Evolutionary conservation across 2,329 filamentous ascomycete genomes (phyloP), one percentile per base, ranked within the genome.

Genomic region (Sporothrix inflata): DNA sequence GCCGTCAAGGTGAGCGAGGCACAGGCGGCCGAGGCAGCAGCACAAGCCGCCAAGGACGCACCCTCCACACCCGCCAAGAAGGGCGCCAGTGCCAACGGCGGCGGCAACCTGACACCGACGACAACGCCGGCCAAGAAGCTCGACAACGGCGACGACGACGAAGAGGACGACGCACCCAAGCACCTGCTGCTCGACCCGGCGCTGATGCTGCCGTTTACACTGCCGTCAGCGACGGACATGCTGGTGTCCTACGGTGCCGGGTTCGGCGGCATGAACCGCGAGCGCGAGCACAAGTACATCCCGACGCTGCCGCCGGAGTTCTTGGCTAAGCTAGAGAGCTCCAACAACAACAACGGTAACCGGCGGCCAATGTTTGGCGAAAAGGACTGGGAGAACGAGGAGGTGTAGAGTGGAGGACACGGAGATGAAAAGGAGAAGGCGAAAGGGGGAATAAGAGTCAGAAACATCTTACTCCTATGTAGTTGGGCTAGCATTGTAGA

Each of bases 191-290:
- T 98, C 70, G 94, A 98, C 78, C 94, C 95, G 3, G 92, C 94
- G 2, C 85, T 97, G 73, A 97, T 98, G 87, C 87, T 99, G 34
- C 96, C 96, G 0, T 99, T 99, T 80, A 92, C 92, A n/a, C 85
- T 99, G 38, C 96, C 96, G 1, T 97, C 95, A 1, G 96, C 94
- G 72, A 98, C 94, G 34, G 96, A 99, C 80, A 99, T 99, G 96
- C 87, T 98, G 65, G 89, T 99, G 65, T 95, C 91, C 76, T 99
- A 97, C 78, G 96, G 96, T 0, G 94, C 96, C 14, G 96, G 96
- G 0, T 96, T 98, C 78, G 96, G 96, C 5, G 96, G 96, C 0
- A 85, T 96, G 63, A 97, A 99, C 82, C 88, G 92, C 74, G 96
- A 98, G 82, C 87, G 94, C 72, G 96, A 97, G 81, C 87, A 94